Conservation (phyloP, 768 basidiomycete species). For the Pleurotus eryngii region DNA sequence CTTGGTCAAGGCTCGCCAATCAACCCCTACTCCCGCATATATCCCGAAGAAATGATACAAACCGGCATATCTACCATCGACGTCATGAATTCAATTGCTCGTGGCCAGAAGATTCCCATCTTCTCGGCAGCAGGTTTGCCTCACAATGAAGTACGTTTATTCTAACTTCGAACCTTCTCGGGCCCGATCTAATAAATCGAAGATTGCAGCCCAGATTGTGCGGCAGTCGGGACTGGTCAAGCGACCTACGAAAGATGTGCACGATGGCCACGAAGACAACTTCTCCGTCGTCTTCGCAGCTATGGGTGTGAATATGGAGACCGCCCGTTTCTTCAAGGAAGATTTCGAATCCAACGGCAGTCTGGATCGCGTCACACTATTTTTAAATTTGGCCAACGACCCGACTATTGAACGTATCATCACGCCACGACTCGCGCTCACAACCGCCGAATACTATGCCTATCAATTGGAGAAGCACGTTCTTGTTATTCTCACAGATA, state of each 20-base stretch:
- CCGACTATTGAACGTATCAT: conserved; percentile 99
- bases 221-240: conserved; percentile 98
- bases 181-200: conserved; percentile 5
- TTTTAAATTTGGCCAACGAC: conserved; percentile 98
- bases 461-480: conserved; percentile 99
- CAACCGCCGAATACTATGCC: conserved; percentile 98
- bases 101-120: conserved; percentile 99
- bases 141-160: conserved; percentile 80
- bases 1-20: conserved; percentile 81
- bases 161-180: background rate
- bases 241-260: conserved; percentile 93
- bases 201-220: conserved; percentile 99
- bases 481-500: conserved; percentile 97
- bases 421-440: conserved; percentile 95
- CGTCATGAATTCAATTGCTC: conserved; percentile 97
- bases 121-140: conserved; percentile 99
- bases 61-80: conserved; percentile 99
- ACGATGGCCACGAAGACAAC: conserved; percentile 99
- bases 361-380: conserved; percentile 95
- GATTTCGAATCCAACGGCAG: conserved; percentile 99
- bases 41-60: conserved; percentile 99
- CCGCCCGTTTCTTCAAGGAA: conserved; percentile 98
- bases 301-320: conserved; percentile 99
- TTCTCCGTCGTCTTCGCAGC: conserved; percentile 99
- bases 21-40: conserved; percentile 97